A percentile compares a stretch with the other conserved stretches of the same genome.
These are phyloP conservation scores for Begonia masoniana DNA, from an alignment of 306 rosid genomes.

Conservation along the genomic window DNA sequence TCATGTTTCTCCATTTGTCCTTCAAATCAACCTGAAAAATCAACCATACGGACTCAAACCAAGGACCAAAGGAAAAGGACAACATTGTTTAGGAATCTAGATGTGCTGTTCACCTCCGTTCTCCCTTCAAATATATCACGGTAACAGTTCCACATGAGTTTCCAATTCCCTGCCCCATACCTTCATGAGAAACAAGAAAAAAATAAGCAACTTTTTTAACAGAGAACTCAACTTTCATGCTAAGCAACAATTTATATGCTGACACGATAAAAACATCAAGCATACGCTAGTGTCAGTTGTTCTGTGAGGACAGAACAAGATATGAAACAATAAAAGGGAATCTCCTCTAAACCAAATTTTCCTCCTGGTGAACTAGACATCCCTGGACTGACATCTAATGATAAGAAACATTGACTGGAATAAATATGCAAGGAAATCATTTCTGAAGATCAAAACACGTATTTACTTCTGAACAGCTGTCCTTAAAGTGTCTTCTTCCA, in stretches of 20 bases:
- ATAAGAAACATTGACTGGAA: no score
- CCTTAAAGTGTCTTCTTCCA: conserved; percentile 69
- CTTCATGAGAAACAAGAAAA: conserved; percentile 26
- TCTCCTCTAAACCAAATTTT: no score
- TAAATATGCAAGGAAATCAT: background rate
- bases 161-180: conserved; percentile 78
- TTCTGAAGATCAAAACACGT: background rate
- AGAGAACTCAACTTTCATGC: background rate
- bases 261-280: no score
- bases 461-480: conserved; percentile 51
- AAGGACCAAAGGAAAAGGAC: conserved; percentile 4
- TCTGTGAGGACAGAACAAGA: no score
- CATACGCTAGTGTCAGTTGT: no score
- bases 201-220: background rate
- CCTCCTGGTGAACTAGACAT: no score
- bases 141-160: conserved; percentile 30
- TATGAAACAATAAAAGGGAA: no score
- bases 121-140: conserved; percentile 43
- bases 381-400: no score
- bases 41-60: conserved; percentile 7
- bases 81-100: conserved; percentile 2
- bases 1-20: conserved; percentile 90
- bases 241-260: no score
- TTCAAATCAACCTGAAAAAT: conserved; percentile 66
- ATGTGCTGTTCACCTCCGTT: conserved; percentile 42